These are phyloP conservation scores for Salmacisia buchloeana DNA, from an alignment of 1,284 basidiomycete genomes.

Conservation along the genomic window DNA sequence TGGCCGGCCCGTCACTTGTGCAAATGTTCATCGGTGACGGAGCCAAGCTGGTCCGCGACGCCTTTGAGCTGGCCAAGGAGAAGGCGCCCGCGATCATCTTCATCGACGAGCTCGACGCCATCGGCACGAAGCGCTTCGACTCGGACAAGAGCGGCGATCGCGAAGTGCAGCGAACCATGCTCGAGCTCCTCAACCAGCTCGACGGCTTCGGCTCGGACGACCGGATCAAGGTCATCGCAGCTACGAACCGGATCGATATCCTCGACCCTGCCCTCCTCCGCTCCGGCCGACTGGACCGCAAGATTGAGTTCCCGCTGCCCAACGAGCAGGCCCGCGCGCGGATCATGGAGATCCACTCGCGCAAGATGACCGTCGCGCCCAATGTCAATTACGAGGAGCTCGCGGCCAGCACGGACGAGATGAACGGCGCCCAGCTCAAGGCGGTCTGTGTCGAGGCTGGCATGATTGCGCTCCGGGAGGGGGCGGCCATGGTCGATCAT, in stretches of 20 bases:
- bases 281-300: conserved; percentile 69
- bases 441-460: conserved; percentile 84
- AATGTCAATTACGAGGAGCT: conserved; percentile 73
- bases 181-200: conserved; percentile 87
- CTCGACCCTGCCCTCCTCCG: conserved; percentile 73
- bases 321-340: conserved; percentile 68
- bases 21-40: conserved; percentile 91
- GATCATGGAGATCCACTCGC: conserved; percentile 74
- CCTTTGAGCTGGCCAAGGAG: conserved; percentile 95
- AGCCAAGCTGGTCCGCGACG: conserved; percentile 94
- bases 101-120: conserved; percentile 97
- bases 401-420: conserved; percentile 69
- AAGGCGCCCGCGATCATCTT: conserved; percentile 98
- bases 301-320: conserved; percentile 75
- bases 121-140: conserved; percentile 98
- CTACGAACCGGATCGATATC: conserved; percentile 97
- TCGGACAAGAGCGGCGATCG: conserved; percentile 95
- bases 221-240: conserved; percentile 97
- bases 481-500: conserved; percentile 60
- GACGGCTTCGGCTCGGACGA: conserved; percentile 83
- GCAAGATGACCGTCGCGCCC: conserved; percentile 80
- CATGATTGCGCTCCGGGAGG: conserved; percentile 94
- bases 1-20: conserved; percentile 70
- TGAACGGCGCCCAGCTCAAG: conserved; percentile 63
- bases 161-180: conserved; percentile 98